A percentile compares a stretch with the other conserved stretches of the same genome.
These are phyloP conservation scores for Colletotrichum zoysiae DNA, from an alignment of 2,329 filamentous ascomycete genomes.

Conservation along the genomic window DNA sequence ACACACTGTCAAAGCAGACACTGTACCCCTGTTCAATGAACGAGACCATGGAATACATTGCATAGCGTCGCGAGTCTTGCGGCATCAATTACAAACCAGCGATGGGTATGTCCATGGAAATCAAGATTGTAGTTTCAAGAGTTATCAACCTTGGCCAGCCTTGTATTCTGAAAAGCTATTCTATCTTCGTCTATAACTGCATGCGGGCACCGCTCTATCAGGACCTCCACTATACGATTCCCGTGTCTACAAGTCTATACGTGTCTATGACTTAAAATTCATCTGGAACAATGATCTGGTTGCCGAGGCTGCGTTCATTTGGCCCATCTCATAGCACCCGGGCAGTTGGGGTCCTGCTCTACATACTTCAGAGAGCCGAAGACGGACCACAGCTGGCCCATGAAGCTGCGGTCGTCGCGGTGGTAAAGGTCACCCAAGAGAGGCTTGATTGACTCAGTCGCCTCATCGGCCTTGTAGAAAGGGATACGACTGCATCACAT, in stretches of 20 bases:
- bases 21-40: not conserved
- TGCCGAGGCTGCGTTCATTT: constrained; percentile 27
- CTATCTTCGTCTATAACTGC: constrained; percentile 3
- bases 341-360: constrained; percentile 53
- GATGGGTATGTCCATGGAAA: too few species aligned
- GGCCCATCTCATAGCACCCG: constrained; percentile 54
- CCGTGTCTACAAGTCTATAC: constrained; percentile 20
- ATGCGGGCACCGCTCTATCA: constrained; percentile 7
- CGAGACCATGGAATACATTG: not conserved
- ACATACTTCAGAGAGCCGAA: constrained; percentile 63
- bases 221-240: constrained; percentile 6
- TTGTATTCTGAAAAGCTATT: constrained; percentile 6
- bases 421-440: constrained; percentile 69
- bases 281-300: not conserved
- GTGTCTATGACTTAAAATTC: constrained; percentile 15
- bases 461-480: constrained; percentile 71
- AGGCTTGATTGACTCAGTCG: constrained; percentile 67
- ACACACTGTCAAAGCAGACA: not conserved
- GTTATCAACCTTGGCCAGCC: constrained; percentile 4
- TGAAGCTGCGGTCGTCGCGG: constrained; percentile 58
- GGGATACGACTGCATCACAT: constrained; percentile 60
- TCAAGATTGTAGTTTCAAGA: not conserved
- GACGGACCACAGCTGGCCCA: constrained; percentile 59
- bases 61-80: too few species aligned
- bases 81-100: not conserved